These are phyloP conservation scores for Aspergillus sclerotiicarbonarius DNA, from an alignment of 495 filamentous ascomycete genomes.

Conservation along the genomic window DNA sequence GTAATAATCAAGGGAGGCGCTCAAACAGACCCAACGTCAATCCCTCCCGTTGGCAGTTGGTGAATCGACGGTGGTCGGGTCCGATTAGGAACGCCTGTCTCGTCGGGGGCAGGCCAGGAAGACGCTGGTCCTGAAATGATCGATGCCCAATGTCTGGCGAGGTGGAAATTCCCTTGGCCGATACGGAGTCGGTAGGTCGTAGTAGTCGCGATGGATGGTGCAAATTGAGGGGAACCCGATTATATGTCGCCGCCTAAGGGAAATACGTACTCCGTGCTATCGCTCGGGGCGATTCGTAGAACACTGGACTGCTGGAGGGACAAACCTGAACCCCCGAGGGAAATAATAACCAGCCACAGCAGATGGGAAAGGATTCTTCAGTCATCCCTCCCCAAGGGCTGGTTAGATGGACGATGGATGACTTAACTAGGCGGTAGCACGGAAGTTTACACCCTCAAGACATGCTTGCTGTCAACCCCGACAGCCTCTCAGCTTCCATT, in stretches of 20 bases:
- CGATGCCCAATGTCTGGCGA: slow-evolving; percentile 20
- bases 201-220: not conserved
- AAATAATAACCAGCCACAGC: not conserved
- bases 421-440: slow-evolving; percentile 5
- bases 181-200: not conserved
- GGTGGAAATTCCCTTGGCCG: slow-evolving; percentile 7
- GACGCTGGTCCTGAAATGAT: slow-evolving; percentile 12
- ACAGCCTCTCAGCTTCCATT: slow-evolving; percentile 11
- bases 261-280: not conserved
- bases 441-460: slow-evolving; percentile 13
- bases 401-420: not conserved
- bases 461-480: slow-evolving; percentile 2
- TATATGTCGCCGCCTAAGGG: not conserved
- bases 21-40: not conserved
- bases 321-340: not conserved
- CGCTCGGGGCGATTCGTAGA: not conserved
- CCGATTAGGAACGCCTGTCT: slow-evolving; percentile 10
- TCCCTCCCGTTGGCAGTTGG: slow-evolving; percentile 2
- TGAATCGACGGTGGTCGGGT: slow-evolving; percentile 1
- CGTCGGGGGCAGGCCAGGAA: slow-evolving; percentile 1
- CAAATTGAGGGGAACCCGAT: not conserved
- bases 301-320: not conserved
- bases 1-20: slow-evolving; percentile 8
- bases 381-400: not conserved
- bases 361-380: not conserved